phyloP scores from a whole-genome alignment of 805 yeast species.

The Starmerella lactis-condensi region DNA sequence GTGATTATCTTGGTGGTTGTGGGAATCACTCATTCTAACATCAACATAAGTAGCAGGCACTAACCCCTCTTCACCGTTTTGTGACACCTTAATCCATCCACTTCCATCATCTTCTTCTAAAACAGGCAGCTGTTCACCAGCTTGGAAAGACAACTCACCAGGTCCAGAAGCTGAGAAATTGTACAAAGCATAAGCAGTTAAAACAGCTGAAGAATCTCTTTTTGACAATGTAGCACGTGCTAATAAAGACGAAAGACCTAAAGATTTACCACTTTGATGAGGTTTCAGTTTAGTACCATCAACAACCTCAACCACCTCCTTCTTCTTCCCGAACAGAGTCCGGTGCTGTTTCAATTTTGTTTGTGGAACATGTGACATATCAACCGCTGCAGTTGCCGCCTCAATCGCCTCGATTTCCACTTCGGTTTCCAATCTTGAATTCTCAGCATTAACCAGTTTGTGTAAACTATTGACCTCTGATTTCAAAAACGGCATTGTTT shows the following conservation, averaged over 20 bases:
- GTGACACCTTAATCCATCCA: constrained; percentile 72
- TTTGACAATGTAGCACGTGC: constrained; percentile 12
- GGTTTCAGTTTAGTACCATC: constrained; percentile 3
- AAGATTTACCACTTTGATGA: constrained; percentile 8
- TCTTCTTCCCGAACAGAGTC: constrained; percentile 33
- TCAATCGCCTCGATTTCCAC: constrained; percentile 85
- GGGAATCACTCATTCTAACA: constrained; percentile 21
- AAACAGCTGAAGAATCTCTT: constrained; percentile 9
- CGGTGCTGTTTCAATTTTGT: constrained; percentile 33
- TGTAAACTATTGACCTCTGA: constrained; percentile 37
- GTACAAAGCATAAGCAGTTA: constrained; percentile 25
- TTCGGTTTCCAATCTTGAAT: constrained; percentile 51
- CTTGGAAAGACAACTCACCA: constrained; percentile 49
- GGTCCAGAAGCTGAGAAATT: constrained; percentile 48
- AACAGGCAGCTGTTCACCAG: constrained; percentile 45
- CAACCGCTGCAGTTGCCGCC: constrained; percentile 55
- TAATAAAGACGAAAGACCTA: constrained; percentile 17
- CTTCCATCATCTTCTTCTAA: constrained; percentile 63
- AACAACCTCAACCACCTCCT: constrained; percentile 19
- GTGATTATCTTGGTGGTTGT: constrained; percentile 2
- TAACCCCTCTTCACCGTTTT: constrained; percentile 38
- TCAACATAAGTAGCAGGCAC: constrained; percentile 73
- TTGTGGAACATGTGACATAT: constrained; percentile 20
- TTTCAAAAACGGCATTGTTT: constrained; percentile 25
- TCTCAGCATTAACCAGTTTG: constrained; percentile 54